Evolutionary conservation across 1,139 yeast species (phyloP), one percentile per base, ranked within the genome.

Genomic region (Nakaseomyces bracarensis): DNA sequence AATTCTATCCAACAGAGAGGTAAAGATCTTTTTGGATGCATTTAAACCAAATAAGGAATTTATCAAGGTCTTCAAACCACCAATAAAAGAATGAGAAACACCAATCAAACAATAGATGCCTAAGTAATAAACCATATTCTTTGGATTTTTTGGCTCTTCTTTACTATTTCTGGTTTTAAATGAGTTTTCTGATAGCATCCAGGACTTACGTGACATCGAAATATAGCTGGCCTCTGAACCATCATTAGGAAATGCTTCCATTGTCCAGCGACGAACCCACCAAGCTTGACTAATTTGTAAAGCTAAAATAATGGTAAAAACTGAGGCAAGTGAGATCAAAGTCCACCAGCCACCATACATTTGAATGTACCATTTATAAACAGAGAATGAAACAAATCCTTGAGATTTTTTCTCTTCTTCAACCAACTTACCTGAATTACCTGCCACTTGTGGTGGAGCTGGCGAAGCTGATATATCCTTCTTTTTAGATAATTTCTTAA

Each of bases 351-450:
- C 64, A 46, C 95, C 95, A 64, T 83, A 72, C 43, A 78, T 69
- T 41, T 66, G 67, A 41, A 78, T 70, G 57, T 80, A 87, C 42
- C 74, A 72, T 35, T 65, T 50, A 61, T 86, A 87, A 15, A 86
- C 89, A n/a, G 70, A 68, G 36, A 69, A 51, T 19, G 79, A 71
- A 43, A 87, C 94, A 40, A 75, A 75, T 52, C 96, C 96, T 31
- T 77, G 80, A 4, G 89, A 75, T 56, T 83, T 82, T 14, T 71
- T 62, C 64, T 87, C 96, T 46, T 82, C 94, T 53, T 80, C 80
- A 42, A 80, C 69, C 49, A 83, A 69, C 54, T 79, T 80, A 46
- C 84, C 44, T 19, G 23, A 9, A n/a, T 10, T 19, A 16, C 15
- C 9, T 4, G 36, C 26, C 15, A 4, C 4, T 18, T 21, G 40